Evolutionary conservation across 768 basidiomycete genomes (phyloP).

Genomic region (Lentinula boryana): DNA sequence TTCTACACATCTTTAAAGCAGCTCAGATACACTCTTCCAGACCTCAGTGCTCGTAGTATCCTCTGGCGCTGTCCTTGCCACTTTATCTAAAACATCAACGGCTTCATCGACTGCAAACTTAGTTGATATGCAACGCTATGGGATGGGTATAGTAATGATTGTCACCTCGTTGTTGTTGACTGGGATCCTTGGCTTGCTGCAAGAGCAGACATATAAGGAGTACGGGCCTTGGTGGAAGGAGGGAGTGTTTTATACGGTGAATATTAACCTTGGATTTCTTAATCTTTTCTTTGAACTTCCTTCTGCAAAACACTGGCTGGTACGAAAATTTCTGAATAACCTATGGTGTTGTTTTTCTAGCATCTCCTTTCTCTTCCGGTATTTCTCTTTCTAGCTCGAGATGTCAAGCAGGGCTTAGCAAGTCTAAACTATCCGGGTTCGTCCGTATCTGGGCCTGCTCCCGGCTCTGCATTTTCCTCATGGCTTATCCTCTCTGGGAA

Average conservation of each 20-base stretch:
- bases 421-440: slow-evolving; percentile 24
- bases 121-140: slow-evolving; percentile 42
- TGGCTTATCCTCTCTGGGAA: slow-evolving; percentile 58
- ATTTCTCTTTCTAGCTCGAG: slow-evolving; percentile 55
- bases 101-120: slow-evolving; percentile 9
- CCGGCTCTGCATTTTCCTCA: slow-evolving; percentile 30
- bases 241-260: slow-evolving; percentile 78
- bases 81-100: slow-evolving; percentile 50
- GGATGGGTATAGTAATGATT: slow-evolving; percentile 66
- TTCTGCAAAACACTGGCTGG: no score
- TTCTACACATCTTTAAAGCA: neutral
- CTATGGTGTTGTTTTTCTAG: slow-evolving; percentile 25
- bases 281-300: neutral
- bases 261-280: slow-evolving; percentile 10
- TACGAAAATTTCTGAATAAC: neutral
- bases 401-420: slow-evolving; percentile 50
- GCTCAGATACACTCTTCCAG: slow-evolving; percentile 25
- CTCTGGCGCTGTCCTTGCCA: slow-evolving; percentile 65
- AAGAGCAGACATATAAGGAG: slow-evolving; percentile 67
- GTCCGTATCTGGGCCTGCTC: slow-evolving; percentile 23
- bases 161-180: slow-evolving; percentile 60
- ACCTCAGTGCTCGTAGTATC: slow-evolving; percentile 63
- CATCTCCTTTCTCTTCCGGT: slow-evolving; percentile 76
- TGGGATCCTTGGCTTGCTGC: slow-evolving; percentile 63
- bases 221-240: slow-evolving; percentile 83